A percentile compares a stretch with the other conserved stretches of the same genome.
Evolutionary conservation across 352 stramenopile species (phyloP).

Genomic region (Globisporangium rhizosaccharum): DNA sequence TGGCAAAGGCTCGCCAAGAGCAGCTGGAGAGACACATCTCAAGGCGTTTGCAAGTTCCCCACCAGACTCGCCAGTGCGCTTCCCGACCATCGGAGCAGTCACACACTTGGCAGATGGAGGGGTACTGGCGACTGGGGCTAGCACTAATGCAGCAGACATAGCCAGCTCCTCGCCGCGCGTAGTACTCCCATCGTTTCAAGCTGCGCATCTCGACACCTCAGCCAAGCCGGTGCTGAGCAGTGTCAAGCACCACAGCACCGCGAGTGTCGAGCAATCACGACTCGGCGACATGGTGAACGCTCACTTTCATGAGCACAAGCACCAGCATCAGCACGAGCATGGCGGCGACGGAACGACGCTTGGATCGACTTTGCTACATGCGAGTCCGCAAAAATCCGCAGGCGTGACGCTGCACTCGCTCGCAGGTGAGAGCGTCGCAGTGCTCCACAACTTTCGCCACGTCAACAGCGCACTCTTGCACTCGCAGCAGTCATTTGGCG

Average conservation of each 20-base stretch:
- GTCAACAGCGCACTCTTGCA: slow-evolving; percentile 33
- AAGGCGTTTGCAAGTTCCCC: slow-evolving; percentile 1
- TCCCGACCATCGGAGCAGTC: slow-evolving; percentile 28
- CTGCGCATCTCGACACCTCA: slow-evolving; percentile 2
- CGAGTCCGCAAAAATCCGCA: slow-evolving; percentile 1
- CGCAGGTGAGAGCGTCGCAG: slow-evolving; percentile 20
- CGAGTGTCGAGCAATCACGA: slow-evolving; percentile 8
- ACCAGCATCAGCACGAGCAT: slow-evolving; percentile 15
- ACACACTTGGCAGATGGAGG: not conserved
- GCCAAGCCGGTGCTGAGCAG: not conserved
- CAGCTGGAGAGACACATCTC: not conserved
- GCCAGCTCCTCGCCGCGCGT: slow-evolving; percentile 9
- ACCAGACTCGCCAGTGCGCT: slow-evolving; percentile 13
- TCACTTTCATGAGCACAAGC: slow-evolving; percentile 35
- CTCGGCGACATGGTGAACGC: slow-evolving; percentile 38
- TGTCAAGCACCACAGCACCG: not conserved
- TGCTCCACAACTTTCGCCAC: slow-evolving; percentile 47
- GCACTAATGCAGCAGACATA: not conserved
- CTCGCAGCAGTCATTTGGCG: slow-evolving; percentile 26
- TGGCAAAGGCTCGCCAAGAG: not conserved
- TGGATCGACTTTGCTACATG: not conserved
- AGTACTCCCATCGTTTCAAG: slow-evolving; percentile 20
- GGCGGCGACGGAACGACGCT: not conserved
- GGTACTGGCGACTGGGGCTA: not conserved
- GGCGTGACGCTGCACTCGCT: slow-evolving; percentile 5